Evolutionary conservation across 2,329 filamentous ascomycete genomes (phyloP), one percentile per base, ranked within the genome.

Genomic region (Raffaelea deltoideospora): DNA sequence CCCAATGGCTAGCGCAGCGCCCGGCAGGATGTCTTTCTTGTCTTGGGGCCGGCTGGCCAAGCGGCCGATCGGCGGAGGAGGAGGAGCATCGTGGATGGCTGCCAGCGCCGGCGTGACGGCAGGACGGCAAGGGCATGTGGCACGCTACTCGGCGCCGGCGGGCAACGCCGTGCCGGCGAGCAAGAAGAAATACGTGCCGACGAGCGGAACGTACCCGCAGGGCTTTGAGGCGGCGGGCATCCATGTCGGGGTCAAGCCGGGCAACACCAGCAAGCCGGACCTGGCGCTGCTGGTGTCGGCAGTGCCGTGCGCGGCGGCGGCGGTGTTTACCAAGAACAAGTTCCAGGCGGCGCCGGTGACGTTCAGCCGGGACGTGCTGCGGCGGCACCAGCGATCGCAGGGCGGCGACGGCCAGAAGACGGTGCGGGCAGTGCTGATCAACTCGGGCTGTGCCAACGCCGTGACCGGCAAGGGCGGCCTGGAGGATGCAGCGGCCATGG

Each of bases 251-350:
- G 86, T 98, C 48, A 98, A 98, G 64, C 75, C 86, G 13, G 78
- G 78, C 45, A 96, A 96, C 61, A 94, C 82, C 35, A 81, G 74
- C 44, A 87, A 87, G 58, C 86, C 88, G 23, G 90, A 98, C 55
- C 71, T 98, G 34, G 85, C 87, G 26, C 69, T 98, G 46, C 71
- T 98, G 45, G 77, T 79, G 15, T 96, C 90, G 7, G 84, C 94
- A 50, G 69, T 68, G 36, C 85, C 87, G 37, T 95, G 86, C 57
- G 71, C 83, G 7, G 87, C 80, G 10, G 85, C 87, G 1, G 90
- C 86, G 7, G 87, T 96, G 32, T 95, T 96, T 63, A 98, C 90
- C 37, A 92, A 86, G 58, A 98, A 98, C 64, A 87, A 88, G 58
- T 98, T 98, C 62, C 87, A 95, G 59, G 90, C 90, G 15, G 90